These are phyloP conservation scores for Aureobasidium sp. DNA, from an alignment of 2,329 filamentous ascomycete genomes.

Conservation along the genomic window DNA sequence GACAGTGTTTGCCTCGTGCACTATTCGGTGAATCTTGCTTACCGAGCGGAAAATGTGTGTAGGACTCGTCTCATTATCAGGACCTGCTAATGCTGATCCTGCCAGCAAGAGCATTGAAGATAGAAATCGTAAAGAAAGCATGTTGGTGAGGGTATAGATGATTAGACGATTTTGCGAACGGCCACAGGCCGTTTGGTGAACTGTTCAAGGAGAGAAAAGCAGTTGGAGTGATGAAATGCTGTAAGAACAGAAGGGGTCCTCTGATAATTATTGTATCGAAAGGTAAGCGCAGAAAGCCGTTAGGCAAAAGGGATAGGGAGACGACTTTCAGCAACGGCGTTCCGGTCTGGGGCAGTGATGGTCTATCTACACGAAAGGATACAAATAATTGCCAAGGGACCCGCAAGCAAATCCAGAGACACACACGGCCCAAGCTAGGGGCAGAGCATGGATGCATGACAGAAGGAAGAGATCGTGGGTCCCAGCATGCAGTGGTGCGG, in stretches of 20 bases:
- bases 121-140: constrained; percentile 9
- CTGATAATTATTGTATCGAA: constrained; percentile 1
- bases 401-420: not conserved
- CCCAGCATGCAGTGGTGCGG: constrained; percentile 15
- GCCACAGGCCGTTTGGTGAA: constrained; percentile 12
- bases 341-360: constrained; percentile 11
- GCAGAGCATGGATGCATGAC: constrained; percentile 8
- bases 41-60: constrained; percentile 31
- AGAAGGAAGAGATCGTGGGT: constrained; percentile 1
- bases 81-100: constrained; percentile 20
- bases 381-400: constrained; percentile 9
- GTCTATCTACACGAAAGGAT: constrained; percentile 9
- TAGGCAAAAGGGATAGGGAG: constrained; percentile 15
- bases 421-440: constrained; percentile 12
- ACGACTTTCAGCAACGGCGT: constrained; percentile 10
- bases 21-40: constrained; percentile 15
- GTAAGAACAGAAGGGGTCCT: not conserved
- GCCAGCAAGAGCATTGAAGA: constrained; percentile 17
- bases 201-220: not conserved
- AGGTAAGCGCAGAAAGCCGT: constrained; percentile 8
- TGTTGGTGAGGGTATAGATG: not conserved
- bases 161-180: constrained; percentile 4
- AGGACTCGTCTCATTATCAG: constrained; percentile 31
- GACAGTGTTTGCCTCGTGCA: not conserved
- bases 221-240: not conserved